A percentile compares a stretch with the other conserved stretches of the same genome.
phyloP scores from a whole-genome alignment of 768 basidiomycete genomes.

The Hirschioporus abietinus region DNA sequence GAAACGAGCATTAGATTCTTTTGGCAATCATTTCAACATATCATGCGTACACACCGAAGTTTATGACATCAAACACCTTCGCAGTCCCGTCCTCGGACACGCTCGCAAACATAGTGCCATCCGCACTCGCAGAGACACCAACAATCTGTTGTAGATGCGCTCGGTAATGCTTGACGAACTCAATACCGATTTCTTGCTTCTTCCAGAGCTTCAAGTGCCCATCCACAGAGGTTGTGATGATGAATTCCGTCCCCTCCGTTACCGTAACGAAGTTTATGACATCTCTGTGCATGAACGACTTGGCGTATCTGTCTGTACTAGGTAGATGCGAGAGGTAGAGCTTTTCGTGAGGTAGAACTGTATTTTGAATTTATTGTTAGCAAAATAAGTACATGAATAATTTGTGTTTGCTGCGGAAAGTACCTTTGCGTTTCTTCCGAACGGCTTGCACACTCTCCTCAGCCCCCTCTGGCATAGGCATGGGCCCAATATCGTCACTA shows the following conservation, averaged over 20 bases:
- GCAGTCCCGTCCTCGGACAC: constrained; percentile 88
- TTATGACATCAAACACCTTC: constrained; percentile 96
- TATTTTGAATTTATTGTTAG: constrained; percentile 17
- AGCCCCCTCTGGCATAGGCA: constrained; percentile 67
- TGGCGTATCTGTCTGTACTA: constrained; percentile 87
- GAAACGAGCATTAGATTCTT: constrained; percentile 2
- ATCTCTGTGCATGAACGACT: constrained; percentile 98
- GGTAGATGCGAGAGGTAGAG: constrained; percentile 92
- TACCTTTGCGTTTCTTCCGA: constrained; percentile 86
- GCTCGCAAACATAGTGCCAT: constrained; percentile 89
- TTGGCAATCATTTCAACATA: constrained; percentile 1
- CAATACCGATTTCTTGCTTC: constrained; percentile 92
- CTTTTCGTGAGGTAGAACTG: constrained; percentile 91
- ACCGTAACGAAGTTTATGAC: constrained; percentile 83
- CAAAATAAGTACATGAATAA: constrained; percentile 1
- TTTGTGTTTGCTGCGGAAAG: constrained; percentile 19
- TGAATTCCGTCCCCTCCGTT: constrained; percentile 74
- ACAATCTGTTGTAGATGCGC: constrained; percentile 80
- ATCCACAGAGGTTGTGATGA: constrained; percentile 92
- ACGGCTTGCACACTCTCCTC: constrained; percentile 25
- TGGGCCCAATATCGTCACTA: constrained; percentile 82
- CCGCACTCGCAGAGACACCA: constrained; percentile 80
- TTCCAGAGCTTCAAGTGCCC: constrained; percentile 99
- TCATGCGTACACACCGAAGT: constrained; percentile 69
- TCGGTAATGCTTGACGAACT: constrained; percentile 97